These are phyloP conservation scores for Russula sp. DNA, from an alignment of 768 basidiomycete genomes.

Conservation along the genomic window DNA sequence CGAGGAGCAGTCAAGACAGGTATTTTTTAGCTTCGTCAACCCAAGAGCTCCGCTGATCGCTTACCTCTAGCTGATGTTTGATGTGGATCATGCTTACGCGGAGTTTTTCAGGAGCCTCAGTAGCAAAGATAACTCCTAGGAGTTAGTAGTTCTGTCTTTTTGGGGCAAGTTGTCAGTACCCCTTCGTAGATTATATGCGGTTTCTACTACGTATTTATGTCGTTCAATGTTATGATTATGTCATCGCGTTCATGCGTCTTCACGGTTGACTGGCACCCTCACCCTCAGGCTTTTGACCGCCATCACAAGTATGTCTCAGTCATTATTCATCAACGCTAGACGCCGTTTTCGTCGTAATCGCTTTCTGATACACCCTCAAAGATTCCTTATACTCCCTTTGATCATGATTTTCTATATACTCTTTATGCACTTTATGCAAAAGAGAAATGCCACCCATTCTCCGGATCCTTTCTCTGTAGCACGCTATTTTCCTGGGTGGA, in stretches of 20 bases:
- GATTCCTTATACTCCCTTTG: conserved; percentile 1
- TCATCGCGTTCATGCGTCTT: not conserved
- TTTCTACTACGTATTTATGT: not conserved
- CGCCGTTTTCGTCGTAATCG: conserved; percentile 7
- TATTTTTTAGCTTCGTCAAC: conserved; percentile 36
- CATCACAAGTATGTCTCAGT: conserved; percentile 16
- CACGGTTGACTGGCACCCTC: not conserved
- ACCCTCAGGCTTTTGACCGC: not conserved
- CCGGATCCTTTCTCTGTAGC: conserved; percentile 7
- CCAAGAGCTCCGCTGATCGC: not conserved
- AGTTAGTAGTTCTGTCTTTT: not conserved
- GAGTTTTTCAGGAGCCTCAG: conserved; percentile 84
- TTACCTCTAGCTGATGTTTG: conserved; percentile 73
- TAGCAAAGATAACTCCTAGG: conserved; percentile 36
- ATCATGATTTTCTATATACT: conserved; percentile 1
- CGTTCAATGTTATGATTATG: conserved; percentile 6
- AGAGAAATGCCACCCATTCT: not conserved
- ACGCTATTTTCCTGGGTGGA: conserved; percentile 18
- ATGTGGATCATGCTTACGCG: conserved; percentile 93
- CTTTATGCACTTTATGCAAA: too few relatives aligned
- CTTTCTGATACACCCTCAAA: not conserved
- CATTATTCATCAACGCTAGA: conserved; percentile 6
- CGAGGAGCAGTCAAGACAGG: conserved; percentile 93
- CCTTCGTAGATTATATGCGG: conserved; percentile 7
- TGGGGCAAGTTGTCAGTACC: not conserved